Base-by-base conservation (phyloP, 2,329 filamentous ascomycete species). In the Neoarthrinium moseri region DNA sequence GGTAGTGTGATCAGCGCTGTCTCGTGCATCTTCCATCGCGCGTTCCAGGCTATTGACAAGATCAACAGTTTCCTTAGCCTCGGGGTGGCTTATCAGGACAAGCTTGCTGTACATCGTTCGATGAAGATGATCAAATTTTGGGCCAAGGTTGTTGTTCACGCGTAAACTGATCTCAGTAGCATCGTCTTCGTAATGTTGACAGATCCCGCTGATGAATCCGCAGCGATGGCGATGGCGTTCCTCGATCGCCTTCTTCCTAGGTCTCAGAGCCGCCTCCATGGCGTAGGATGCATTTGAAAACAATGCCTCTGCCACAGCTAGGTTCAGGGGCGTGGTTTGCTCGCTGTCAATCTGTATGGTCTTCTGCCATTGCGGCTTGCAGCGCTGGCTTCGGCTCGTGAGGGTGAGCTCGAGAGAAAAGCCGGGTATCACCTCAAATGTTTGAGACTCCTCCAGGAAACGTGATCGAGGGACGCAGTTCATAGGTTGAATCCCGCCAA, bases 111-210 rank as follows among this genome's bases (percentile, higher is more conserved):
- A 64, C 26, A 76, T 64, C 22, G 62, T 65, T 24, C 71, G 69
- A 27, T 65, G 62, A 32, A 78, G 58, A 46, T 75, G 71, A 20
- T 65, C 63, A 49, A 72, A 75, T 33, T 65, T 58, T 4, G 74
- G 73, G 0, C 77, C 77, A 12, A 78, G 64, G 49, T 73, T 74
- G 57, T 80, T 80, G 22, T 62, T 57, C 27, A 80, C 60, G 24
- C 68, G 67, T 41, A 79, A 61, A 45, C 68, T 64, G 35, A 80
- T 60, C 39, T 72, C 66, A 8, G 79, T 59, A 1, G 72, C 71
- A 33, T 73, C 68, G 32, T 70, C 66, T 21, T 72, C 67, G 13
- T 66, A 64, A 35, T 71, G 68, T 13, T 62, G 64, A 53, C 66
- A 72, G 35, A 64, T 62, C 18, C 58, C 61, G 6, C 63, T 34